A percentile compares a stretch with the other conserved stretches of the same genome.
These are phyloP conservation scores for Chaetomiaceae sp. DNA, from an alignment of 2,329 filamentous ascomycete species.

Conservation along the genomic window DNA sequence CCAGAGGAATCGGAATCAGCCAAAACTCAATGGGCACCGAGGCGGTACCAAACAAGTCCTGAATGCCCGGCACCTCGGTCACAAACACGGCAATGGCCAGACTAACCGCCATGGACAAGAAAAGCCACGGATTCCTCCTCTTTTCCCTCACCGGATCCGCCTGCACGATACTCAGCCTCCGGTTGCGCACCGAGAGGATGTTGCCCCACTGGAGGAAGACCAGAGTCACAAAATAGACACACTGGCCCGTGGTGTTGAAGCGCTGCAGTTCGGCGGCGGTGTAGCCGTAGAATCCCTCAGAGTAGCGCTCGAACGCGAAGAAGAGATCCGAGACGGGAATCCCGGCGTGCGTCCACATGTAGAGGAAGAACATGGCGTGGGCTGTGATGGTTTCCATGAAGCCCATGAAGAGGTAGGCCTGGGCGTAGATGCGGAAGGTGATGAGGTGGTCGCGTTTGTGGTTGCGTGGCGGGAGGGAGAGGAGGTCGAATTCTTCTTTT, in stretches of 20 bases:
- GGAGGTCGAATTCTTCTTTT: slow-evolving; percentile 50
- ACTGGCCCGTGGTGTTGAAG: slow-evolving; percentile 39
- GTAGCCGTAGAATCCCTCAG: slow-evolving; percentile 47
- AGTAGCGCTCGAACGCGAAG: slow-evolving; percentile 47
- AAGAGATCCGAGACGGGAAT: slow-evolving; percentile 46
- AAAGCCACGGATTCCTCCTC: slow-evolving; percentile 2
- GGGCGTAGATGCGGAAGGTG: slow-evolving; percentile 47
- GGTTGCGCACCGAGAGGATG: slow-evolving; percentile 9
- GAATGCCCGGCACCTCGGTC: slow-evolving; percentile 6
- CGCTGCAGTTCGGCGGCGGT: slow-evolving; percentile 39
- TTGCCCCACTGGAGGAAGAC: slow-evolving; percentile 10
- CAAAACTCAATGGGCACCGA: slow-evolving; percentile 10
- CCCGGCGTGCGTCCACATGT: slow-evolving; percentile 41
- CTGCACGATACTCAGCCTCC: slow-evolving; percentile 3
- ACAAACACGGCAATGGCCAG: slow-evolving; percentile 8
- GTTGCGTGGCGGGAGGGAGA: slow-evolving; percentile 47
- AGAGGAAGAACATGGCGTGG: slow-evolving; percentile 51
- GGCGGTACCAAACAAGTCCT: slow-evolving; percentile 5
- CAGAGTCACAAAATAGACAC: slow-evolving; percentile 50
- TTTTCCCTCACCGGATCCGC: neutral
- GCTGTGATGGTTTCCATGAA: slow-evolving; percentile 47
- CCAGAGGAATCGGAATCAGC: slow-evolving; percentile 5
- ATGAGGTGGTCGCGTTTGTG: slow-evolving; percentile 49
- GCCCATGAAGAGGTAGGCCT: slow-evolving; percentile 50
- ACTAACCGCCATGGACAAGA: slow-evolving; percentile 1